These are phyloP conservation scores for Populus alba DNA, from an alignment of 345 rosid genomes.

Conservation along the genomic window DNA sequence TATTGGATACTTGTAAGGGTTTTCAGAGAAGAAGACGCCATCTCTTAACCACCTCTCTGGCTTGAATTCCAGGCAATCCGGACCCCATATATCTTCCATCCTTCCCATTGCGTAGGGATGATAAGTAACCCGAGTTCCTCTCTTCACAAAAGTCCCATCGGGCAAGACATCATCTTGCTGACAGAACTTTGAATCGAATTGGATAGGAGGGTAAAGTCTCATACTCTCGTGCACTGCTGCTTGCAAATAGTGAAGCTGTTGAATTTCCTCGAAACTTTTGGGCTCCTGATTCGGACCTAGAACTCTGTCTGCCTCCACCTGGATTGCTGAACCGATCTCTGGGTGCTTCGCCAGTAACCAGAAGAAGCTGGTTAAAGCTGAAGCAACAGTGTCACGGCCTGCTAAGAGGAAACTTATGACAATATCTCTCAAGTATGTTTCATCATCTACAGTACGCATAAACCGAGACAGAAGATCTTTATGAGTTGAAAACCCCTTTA, in stretches of 20 bases:
- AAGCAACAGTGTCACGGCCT: constrained; percentile 59
- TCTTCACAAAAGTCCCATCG: constrained; percentile 50
- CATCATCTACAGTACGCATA: constrained; percentile 47
- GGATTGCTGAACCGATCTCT: constrained; percentile 20
- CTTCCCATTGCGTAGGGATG: constrained; percentile 82
- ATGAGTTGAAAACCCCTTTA: neutral
- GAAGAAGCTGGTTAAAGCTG: constrained; percentile 52
- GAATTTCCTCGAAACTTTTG: constrained; percentile 22
- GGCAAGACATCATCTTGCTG: constrained; percentile 41
- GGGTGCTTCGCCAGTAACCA: constrained; percentile 49
- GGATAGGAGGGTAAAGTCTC: constrained; percentile 59
- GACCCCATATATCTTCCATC: constrained; percentile 65
- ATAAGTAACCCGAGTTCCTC: constrained; percentile 70
- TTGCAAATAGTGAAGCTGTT: constrained; percentile 40
- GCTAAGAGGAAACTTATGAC: constrained; percentile 63
- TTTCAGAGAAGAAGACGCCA: constrained; percentile 45
- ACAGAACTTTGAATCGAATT: constrained; percentile 57
- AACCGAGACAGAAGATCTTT: constrained; percentile 68
- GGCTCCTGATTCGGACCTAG: constrained; percentile 28
- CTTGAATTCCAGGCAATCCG: constrained; percentile 60
- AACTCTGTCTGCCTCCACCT: constrained; percentile 37
- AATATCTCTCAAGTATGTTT: constrained; percentile 54
- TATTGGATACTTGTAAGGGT: constrained; percentile 64
- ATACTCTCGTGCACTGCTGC: constrained; percentile 49
- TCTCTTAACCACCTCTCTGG: constrained; percentile 71